Percentiles rank a stretch among this genome's conserved stretches.
These are phyloP conservation scores for Dispira parvispora DNA, from an alignment of 192 early-diverging fungal species.

Conservation along the genomic window DNA sequence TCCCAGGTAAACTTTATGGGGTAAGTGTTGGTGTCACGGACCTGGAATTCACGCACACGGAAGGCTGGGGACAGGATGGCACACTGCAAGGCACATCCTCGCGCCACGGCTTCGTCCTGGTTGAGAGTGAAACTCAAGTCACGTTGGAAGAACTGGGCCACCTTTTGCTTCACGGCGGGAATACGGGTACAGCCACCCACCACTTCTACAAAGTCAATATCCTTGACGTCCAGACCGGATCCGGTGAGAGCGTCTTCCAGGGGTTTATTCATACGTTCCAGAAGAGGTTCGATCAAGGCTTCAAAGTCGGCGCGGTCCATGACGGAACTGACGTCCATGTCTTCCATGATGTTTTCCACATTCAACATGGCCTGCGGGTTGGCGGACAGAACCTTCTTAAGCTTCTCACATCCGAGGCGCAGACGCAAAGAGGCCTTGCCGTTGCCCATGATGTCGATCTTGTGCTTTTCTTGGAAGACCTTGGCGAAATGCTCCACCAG, in stretches of 20 bases:
- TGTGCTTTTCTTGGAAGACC: constrained; percentile 89
- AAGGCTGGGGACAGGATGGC: constrained; percentile 93
- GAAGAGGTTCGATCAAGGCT: constrained; percentile 53
- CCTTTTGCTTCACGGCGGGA: constrained; percentile 77
- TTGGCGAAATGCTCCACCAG: constrained; percentile 71
- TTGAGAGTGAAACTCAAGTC: constrained; percentile 86
- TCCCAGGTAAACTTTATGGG: constrained; percentile 87
- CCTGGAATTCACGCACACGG: constrained; percentile 91
- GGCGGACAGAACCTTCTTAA: constrained; percentile 92
- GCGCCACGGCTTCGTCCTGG: constrained; percentile 93
- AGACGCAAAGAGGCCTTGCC: constrained; percentile 83
- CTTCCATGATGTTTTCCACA: constrained; percentile 93
- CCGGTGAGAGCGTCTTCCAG: constrained; percentile 59
- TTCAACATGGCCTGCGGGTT: constrained; percentile 82
- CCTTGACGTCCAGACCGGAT: constrained; percentile 52
- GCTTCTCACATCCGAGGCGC: constrained; percentile 74
- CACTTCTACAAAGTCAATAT: constrained; percentile 89
- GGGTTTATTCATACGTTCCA: constrained; percentile 52
- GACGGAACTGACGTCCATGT: constrained; percentile 77
- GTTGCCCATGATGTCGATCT: constrained; percentile 78
- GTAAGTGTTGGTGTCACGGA: constrained; percentile 78
- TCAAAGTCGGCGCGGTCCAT: constrained; percentile 76
- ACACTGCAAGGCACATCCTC: constrained; percentile 92
- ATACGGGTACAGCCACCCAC: constrained; percentile 91
- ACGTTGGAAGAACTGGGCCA: constrained; percentile 78